Percentiles rank a stretch among this genome's conserved stretches.
These are phyloP conservation scores for Penicillium griseofulvum DNA, from an alignment of 2,329 filamentous ascomycete genomes.

Conservation along the genomic window DNA sequence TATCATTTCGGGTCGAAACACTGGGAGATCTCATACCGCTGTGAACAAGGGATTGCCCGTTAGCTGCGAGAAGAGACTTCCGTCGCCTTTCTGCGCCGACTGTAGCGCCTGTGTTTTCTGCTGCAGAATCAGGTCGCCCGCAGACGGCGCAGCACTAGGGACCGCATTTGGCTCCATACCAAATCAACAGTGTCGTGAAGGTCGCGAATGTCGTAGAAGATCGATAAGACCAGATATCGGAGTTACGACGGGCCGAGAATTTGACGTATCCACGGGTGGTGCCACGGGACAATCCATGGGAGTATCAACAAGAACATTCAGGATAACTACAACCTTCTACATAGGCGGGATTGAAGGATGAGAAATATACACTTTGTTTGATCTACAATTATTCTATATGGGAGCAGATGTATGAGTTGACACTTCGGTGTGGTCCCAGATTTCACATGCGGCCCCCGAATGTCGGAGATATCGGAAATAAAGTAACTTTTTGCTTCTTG, in stretches of 20 bases:
- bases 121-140: conserved; percentile 38
- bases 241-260: conserved; percentile 31
- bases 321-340: neutral
- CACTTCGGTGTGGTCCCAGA: neutral
- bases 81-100: conserved; percentile 33
- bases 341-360: no score
- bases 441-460: conserved; percentile 7
- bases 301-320: neutral
- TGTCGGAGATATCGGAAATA: conserved; percentile 27
- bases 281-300: neutral
- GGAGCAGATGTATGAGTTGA: neutral
- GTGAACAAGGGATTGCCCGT: conserved; percentile 52
- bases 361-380: neutral
- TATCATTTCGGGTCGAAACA: neutral
- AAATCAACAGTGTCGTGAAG: conserved; percentile 10
- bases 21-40: conserved; percentile 37
- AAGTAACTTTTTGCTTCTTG: conserved; percentile 7
- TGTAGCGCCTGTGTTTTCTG: conserved; percentile 35
- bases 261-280: neutral
- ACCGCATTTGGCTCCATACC: conserved; percentile 40
- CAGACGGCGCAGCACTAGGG: conserved; percentile 27
- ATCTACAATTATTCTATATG: neutral
- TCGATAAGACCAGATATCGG: conserved; percentile 27
- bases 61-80: conserved; percentile 45
- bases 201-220: conserved; percentile 12